Evolutionary conservation across 192 early-diverging fungal genomes (phyloP), one percentile per base, ranked within the genome.

Genomic region (Diversispora epigaea): DNA sequence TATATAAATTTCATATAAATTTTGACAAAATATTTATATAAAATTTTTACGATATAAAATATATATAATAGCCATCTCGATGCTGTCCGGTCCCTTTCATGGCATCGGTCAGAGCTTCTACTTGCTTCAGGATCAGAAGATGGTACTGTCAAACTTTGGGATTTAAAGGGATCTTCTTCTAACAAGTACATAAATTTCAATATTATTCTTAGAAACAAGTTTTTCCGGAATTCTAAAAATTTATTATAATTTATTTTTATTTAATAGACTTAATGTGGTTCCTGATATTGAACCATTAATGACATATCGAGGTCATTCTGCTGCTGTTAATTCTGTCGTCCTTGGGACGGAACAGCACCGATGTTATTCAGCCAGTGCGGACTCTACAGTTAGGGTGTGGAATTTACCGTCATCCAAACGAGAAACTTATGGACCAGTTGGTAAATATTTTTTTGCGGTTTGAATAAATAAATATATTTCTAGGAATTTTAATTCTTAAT

Each of bases 51-150:
- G 43, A 39, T 11, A 25, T 15, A 10, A 55, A 22, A 41, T 76
- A 17, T 43, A 15, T 5, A 39, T 50, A 44, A 32, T 80, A 92
- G 91, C 68, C 92, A 93, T 71, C 78, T 93, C 10, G 92, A 93
- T 74, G 78, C 88, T 4, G 86, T 93, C 4, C 83, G 92, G 58
- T 61, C 87, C 8, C 68, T 92, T 19, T 77, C 78, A 17, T 93
- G 90, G 44, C 84, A 91, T 64, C 84, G 87, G 11, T 80, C 66
- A 6, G 83, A 90, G 17, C 80, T 80, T 41, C 63, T 86, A 0
- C 73, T 94, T 25, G 74, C 91, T 39, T 88, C 93, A 9, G 91
- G 88, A 19, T 91, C 91, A 7, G 94, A 95, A 74, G 94, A 95
- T 79, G 85, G 86, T 11, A 94, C 93, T 0, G 86, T 90, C 47